A percentile compares a stretch with the other conserved stretches of the same genome.
phyloP scores from a whole-genome alignment of 2,329 filamentous ascomycete species.

The Dactylella cylindrospora region DNA sequence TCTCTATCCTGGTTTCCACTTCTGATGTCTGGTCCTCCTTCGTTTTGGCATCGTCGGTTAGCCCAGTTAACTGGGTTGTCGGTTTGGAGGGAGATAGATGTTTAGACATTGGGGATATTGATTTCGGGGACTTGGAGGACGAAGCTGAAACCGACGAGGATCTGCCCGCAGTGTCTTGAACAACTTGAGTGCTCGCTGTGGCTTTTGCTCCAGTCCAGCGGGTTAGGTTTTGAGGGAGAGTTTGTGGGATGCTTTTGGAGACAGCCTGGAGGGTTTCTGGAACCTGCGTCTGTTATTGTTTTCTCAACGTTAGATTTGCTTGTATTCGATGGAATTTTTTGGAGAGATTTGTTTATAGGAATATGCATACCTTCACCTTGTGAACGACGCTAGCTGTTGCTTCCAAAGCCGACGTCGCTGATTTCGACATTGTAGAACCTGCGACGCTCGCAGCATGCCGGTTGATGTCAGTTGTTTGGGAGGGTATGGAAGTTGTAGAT shows the following conservation, averaged over 20 bases:
- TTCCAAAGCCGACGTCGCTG: slow-evolving; percentile 36
- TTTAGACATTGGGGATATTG: slow-evolving; percentile 35
- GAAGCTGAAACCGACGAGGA: slow-evolving; percentile 17
- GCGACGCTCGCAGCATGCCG: slow-evolving; percentile 35
- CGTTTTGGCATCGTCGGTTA: slow-evolving; percentile 6
- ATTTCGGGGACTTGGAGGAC: slow-evolving; percentile 10
- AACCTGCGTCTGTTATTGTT: slow-evolving; percentile 21
- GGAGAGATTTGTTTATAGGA: neutral
- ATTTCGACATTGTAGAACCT: slow-evolving; percentile 34
- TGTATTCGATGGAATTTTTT: neutral
- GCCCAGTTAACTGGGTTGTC: slow-evolving; percentile 34
- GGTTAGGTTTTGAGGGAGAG: slow-evolving; percentile 34
- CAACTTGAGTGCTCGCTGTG: slow-evolving; percentile 34
- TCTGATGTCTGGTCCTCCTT: neutral
- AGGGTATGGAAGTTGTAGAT: slow-evolving; percentile 34
- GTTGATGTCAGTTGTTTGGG: slow-evolving; percentile 37
- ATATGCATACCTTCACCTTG: slow-evolving; percentile 39
- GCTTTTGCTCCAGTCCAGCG: slow-evolving; percentile 27
- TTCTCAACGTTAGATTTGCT: neutral
- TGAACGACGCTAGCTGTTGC: slow-evolving; percentile 41
- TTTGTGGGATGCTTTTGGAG: slow-evolving; percentile 31
- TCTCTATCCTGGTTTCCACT: neutral
- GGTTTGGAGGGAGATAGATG: slow-evolving; percentile 26
- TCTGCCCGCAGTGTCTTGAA: slow-evolving; percentile 24
- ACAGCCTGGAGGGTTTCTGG: slow-evolving; percentile 33